Evolutionary conservation across 2,329 filamentous ascomycete species (phyloP), one percentile per base, ranked within the genome.

Genomic region (Aspergillus oerlinghausenensis): DNA sequence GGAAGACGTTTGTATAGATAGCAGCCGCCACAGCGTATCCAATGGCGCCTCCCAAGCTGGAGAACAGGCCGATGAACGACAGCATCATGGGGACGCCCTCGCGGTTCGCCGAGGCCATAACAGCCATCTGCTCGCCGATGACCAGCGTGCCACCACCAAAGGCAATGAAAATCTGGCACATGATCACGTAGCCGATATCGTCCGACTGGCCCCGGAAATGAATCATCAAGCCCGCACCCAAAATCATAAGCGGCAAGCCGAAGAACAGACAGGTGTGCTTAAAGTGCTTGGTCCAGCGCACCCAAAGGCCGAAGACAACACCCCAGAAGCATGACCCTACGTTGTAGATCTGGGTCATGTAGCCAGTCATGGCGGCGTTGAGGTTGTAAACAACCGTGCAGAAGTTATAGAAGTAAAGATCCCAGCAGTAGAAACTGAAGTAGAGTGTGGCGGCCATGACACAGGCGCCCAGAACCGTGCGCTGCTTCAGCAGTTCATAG

Each of bases 1-100:
- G 77, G 68, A 87, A 83, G 1, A 81, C 79, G 58, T 80, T 78
- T 1, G 79, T 82, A 81, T 84, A 88, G 60, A 88, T 84, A 25
- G 65, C 62, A 3, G 66, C 63, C 0, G 62, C 58, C 23, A 72
- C 69, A 1, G 70, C 67, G 19, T 60, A 57, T 1, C 74, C 74
- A 14, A 74, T 68, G 2, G 73, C 67, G 4, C 70, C 68, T 1
- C 74, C 74, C 2, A 76, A 55, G 26, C 64, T 75, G 23, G 64
- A 61, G 56, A 68, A 73, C 9, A 76, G 59, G 9, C 69, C 67
- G 23, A 76, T 54, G 11, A 76, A 52, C 8, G 74, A 68, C 11
- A 76, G 65, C 63, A 75, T 68, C 68, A 75, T 72, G 23, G 83
- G 81, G 4, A 84, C 74, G 45, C 83, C 77, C 52, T 81, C 76